phyloP scores from a whole-genome alignment of 2,329 filamentous ascomycete species.

The Pseudogymnoascus sp. region DNA sequence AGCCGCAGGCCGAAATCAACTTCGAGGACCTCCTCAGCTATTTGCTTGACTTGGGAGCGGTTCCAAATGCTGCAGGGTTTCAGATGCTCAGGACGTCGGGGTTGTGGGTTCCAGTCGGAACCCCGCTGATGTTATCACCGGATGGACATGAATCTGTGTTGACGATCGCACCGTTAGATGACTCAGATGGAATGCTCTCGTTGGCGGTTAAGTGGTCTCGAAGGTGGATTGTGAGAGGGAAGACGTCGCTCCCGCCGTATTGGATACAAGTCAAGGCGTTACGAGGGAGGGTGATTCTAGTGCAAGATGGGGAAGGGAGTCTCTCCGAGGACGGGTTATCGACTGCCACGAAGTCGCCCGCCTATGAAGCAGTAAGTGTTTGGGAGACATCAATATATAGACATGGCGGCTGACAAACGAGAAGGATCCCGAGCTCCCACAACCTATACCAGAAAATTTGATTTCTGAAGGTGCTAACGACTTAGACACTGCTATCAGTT shows the following conservation, averaged over 20 bases:
- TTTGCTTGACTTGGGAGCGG: conserved; percentile 54
- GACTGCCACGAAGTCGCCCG: background rate
- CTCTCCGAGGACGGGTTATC: background rate
- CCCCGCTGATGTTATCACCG: conserved; percentile 46
- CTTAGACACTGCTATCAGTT: background rate
- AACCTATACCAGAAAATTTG: background rate
- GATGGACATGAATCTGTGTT: conserved; percentile 43
- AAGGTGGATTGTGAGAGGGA: conserved; percentile 45
- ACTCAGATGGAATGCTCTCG: conserved; percentile 53
- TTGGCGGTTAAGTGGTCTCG: conserved; percentile 49
- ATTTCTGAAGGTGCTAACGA: background rate
- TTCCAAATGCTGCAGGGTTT: conserved; percentile 53
- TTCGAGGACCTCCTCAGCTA: conserved; percentile 57
- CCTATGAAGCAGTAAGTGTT: background rate
- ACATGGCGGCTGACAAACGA: background rate
- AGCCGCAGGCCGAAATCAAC: conserved; percentile 41
- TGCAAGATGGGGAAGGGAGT: background rate
- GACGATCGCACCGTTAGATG: conserved; percentile 47
- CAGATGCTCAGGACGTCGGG: conserved; percentile 48
- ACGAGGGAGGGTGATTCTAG: background rate
- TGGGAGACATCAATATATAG: too few species aligned
- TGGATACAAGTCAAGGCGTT: conserved; percentile 45
- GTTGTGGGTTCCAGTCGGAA: conserved; percentile 53
- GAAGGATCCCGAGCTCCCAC: background rate
- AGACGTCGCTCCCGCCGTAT: conserved; percentile 48